A percentile compares a stretch with the other conserved stretches of the same genome.
Evolutionary conservation across 768 basidiomycete genomes (phyloP).

Genomic region (Rossbeevera mucosa): DNA sequence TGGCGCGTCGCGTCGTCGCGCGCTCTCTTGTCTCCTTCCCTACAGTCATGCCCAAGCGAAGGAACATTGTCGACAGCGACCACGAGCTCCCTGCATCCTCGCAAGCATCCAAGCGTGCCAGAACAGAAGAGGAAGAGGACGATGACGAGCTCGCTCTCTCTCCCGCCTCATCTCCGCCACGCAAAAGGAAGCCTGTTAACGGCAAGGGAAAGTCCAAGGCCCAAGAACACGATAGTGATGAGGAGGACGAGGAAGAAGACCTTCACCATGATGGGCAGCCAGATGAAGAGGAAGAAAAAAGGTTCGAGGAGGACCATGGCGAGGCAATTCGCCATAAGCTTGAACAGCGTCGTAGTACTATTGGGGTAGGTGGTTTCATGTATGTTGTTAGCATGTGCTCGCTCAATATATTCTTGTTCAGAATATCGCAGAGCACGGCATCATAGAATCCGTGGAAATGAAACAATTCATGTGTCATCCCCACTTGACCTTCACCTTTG

Average conservation of each 20-base stretch:
- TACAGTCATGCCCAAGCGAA: slow-evolving; percentile 52
- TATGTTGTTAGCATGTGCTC: slow-evolving; percentile 17
- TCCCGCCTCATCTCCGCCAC: slow-evolving; percentile 10
- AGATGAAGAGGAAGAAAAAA: slow-evolving; percentile 56
- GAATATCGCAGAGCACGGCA: slow-evolving; percentile 81
- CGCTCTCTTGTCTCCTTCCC: slow-evolving; percentile 4
- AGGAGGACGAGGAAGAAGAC: slow-evolving; percentile 30
- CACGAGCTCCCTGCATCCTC: slow-evolving; percentile 31
- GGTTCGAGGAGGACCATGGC: slow-evolving; percentile 60
- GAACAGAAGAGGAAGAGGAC: slow-evolving; percentile 38
- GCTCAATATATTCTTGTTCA: slow-evolving; percentile 27
- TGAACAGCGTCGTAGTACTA: slow-evolving; percentile 39
- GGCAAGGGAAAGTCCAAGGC: slow-evolving; percentile 32
- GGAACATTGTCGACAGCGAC: slow-evolving; percentile 41
- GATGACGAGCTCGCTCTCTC: slow-evolving; percentile 30
- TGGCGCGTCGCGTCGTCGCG: slow-evolving; percentile 33
- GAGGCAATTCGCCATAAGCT: slow-evolving; percentile 53
- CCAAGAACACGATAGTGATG: slow-evolving; percentile 28
- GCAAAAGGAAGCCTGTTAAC: slow-evolving; percentile 28
- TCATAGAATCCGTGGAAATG: slow-evolving; percentile 83
- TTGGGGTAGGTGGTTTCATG: slow-evolving; percentile 44
- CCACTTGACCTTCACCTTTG: slow-evolving; percentile 77
- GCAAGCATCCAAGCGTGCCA: slow-evolving; percentile 41
- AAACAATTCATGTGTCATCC: slow-evolving; percentile 96
- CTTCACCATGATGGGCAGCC: slow-evolving; percentile 33